These are phyloP conservation scores for Diaporthe sp. DNA, from an alignment of 2,329 filamentous ascomycete species.

Conservation along the genomic window DNA sequence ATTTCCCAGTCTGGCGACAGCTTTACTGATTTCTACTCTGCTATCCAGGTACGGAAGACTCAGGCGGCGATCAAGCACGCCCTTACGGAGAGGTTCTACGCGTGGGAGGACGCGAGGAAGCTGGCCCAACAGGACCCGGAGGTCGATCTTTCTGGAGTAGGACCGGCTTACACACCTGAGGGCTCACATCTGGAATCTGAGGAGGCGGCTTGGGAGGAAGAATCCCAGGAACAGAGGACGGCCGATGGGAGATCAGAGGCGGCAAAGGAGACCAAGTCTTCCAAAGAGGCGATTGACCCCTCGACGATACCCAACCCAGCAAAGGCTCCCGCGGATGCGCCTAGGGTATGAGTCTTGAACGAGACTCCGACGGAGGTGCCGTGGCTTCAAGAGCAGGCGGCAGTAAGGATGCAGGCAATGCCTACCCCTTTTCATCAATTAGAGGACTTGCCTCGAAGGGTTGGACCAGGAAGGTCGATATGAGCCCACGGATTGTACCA, in stretches of 20 bases:
- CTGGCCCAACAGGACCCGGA: slow-evolving; percentile 77
- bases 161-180: slow-evolving; percentile 64
- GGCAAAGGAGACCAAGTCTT: slow-evolving; percentile 34
- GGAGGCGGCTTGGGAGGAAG: slow-evolving; percentile 49
- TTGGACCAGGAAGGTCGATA: neutral
- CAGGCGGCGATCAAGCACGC: slow-evolving; percentile 87
- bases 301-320: slow-evolving; percentile 35
- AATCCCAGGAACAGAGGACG: slow-evolving; percentile 47
- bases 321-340: slow-evolving; percentile 37
- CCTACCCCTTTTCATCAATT: neutral
- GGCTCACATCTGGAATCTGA: slow-evolving; percentile 47
- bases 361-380: neutral
- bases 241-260: slow-evolving; percentile 36
- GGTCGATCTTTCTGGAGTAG: slow-evolving; percentile 69
- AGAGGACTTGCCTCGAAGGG: neutral
- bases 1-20: neutral
- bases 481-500: slow-evolving; percentile 9
- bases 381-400: neutral
- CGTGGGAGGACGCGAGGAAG: slow-evolving; percentile 82
- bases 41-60: slow-evolving; percentile 77
- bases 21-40: slow-evolving; percentile 32
- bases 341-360: slow-evolving; percentile 32
- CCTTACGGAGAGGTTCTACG: slow-evolving; percentile 89
- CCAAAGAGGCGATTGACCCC: slow-evolving; percentile 38
- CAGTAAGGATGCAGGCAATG: neutral